Evolutionary conservation across 495 filamentous ascomycete species (phyloP), one percentile per base, ranked within the genome.

Genomic region (Wilcoxina mikolae): DNA sequence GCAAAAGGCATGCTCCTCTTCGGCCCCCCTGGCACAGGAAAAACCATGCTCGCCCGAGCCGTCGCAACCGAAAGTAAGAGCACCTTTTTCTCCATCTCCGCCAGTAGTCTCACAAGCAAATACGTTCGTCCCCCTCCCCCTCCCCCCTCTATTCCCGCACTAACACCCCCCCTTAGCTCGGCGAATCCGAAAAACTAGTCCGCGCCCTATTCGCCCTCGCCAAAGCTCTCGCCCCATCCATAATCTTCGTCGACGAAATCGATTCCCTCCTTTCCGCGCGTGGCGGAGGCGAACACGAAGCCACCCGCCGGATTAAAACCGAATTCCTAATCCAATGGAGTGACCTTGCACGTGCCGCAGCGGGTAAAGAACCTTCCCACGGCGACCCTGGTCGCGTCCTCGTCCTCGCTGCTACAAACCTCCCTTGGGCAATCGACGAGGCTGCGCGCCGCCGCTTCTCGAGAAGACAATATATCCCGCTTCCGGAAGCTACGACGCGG

Each of bases 171-270:
- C 27, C 26, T 33, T 48, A 66, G 62, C 80, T 96, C 39, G 91
- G 91, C 28, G 91, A 99, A 68, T 89, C 84, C 22, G 91, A 96
- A 68, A 96, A 96, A 70, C 81, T 96, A 18, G 91, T 99, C 3
- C 80, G 88, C 17, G 91, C 93, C 0, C 75, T 96, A 17, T 99
- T 99, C 64, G 79, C 79, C 0, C 73, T 96, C 5, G 90, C 91
- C 23, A 95, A 94, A 64, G 76, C 80, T 17, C 78, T 96, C 25
- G 90, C 91, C 0, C 91, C 91, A 0, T 87, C 83, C 54, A 96
- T 99, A 68, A 99, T 99, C 59, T 99, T 99, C 59, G 89, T 99
- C 4, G 91, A 99, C 62, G 91, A 99, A 66, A 99, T 99, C 61
- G 91, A 99, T 67, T 95, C 91, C 0, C 70, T 99, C 3, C 74